Evolutionary conservation across 2,329 filamentous ascomycete genomes (phyloP), one percentile per base, ranked within the genome.

Genomic region (Ambrosiella beaveri): DNA sequence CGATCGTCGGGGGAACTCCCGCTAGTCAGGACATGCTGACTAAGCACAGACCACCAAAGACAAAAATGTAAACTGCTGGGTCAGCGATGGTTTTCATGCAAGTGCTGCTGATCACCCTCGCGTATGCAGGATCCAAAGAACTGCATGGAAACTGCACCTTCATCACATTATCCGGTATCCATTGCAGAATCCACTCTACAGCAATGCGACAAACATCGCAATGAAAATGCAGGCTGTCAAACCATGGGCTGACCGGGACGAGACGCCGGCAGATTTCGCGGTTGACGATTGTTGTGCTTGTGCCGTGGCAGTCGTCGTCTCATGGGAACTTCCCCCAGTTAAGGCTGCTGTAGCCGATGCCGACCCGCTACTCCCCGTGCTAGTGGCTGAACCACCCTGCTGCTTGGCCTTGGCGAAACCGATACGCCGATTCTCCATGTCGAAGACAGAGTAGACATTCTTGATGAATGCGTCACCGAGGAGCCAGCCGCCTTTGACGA

Each of bases 381-480:
- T 57, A 8, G 56, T 59, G 9, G 59, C 36, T 36, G 49, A 58
- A 27, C 53, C 36, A 2, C 17, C 62, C 57, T 27, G 56, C 52
- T 54, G 54, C 27, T 45, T 58, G 50, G 52, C 60, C 13, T 52
- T 53, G 45, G 59, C 59, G 9, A 61, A 61, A 27, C 84, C 85
- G 62, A 89, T 79, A 56, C 76, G 77, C 49, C 68, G 70, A 62
- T 81, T 66, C 62, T 91, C 88, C 57, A 79, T 80, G 67, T 95
- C 89, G 67, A 94, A 95, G 27, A 93, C 83, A 1, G 81, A 75
- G 66, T 95, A 95, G 13, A 95, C 88, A 64, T 94, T 95, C 72
- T 94, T 95, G 61, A 95, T 71, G 64, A 95, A 95, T 0, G 85
- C 80, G 63, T 89, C 88, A 1, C 89, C 89, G 0, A 95, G 70